A percentile compares a stretch with the other conserved stretches of the same genome.
phyloP scores from a whole-genome alignment of 139 green algal species.

The Diplosphaera chodatii region DNA sequence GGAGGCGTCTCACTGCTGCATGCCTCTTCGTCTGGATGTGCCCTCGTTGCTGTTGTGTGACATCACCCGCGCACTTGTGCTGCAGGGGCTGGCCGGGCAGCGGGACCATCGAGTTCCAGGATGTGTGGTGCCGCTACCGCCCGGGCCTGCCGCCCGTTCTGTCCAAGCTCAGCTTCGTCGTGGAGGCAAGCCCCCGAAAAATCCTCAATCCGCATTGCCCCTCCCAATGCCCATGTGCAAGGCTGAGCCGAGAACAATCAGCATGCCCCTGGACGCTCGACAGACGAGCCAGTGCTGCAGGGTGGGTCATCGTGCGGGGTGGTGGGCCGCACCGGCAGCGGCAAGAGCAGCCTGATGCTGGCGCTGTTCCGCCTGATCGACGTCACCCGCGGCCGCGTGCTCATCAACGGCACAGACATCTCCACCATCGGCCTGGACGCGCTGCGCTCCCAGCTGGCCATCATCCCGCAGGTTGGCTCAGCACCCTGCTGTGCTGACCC shows the following conservation, averaged over 20 bases:
- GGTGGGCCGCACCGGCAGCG: conserved; percentile 69
- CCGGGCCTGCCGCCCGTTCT: conserved; percentile 65
- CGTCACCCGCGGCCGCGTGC: conserved; percentile 50
- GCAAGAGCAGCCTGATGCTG: conserved; percentile 76
- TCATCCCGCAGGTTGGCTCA: conserved; percentile 70
- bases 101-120: conserved; percentile 42
- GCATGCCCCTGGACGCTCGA: no score
- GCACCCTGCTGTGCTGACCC: no score
- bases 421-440: conserved; percentile 55
- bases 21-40: no score
- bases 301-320: conserved; percentile 52
- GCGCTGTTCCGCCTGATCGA: conserved; percentile 79
- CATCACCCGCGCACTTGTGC: no score
- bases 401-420: conserved; percentile 68
- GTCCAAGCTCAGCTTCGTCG: conserved; percentile 53
- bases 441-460: conserved; percentile 67
- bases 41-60: no score
- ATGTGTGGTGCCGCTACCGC: conserved; percentile 62
- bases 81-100: conserved; percentile 54
- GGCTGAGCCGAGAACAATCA: no score
- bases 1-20: no score
- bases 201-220: no score
- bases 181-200: no score
- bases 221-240: no score
- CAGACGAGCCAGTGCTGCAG: no score